Percentiles rank a stretch among this genome's conserved stretches.
phyloP scores from a whole-genome alignment of 208 protist genomes.

The Trypanosoma brucei region DNA sequence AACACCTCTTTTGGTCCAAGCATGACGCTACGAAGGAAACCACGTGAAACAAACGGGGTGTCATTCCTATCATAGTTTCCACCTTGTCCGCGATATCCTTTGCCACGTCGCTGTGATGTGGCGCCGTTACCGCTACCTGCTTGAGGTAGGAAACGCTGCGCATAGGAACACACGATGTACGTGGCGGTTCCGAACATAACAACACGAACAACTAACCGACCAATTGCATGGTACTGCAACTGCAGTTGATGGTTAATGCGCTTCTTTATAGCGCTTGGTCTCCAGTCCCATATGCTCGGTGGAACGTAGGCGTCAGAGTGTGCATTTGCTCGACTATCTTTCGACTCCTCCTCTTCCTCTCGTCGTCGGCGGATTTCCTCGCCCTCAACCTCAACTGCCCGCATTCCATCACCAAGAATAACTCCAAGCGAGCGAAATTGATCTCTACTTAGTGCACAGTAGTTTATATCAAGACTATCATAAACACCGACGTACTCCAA shows the following conservation, averaged over 20 bases:
- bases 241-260: slow-evolving; percentile 63
- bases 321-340: slow-evolving; percentile 18
- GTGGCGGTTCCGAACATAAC: slow-evolving; percentile 37
- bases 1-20: slow-evolving; percentile 79
- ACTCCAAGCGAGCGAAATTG: slow-evolving; percentile 77
- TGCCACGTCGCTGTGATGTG: slow-evolving; percentile 1
- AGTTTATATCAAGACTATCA: slow-evolving; percentile 41
- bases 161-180: slow-evolving; percentile 44
- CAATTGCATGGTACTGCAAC: slow-evolving; percentile 54
- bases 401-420: slow-evolving; percentile 67
- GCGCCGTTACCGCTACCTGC: neutral
- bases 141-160: neutral
- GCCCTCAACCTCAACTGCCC: slow-evolving; percentile 49
- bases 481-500: slow-evolving; percentile 28
- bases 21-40: slow-evolving; percentile 57
- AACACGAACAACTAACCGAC: slow-evolving; percentile 55
- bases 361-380: slow-evolving; percentile 34
- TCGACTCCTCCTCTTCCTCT: slow-evolving; percentile 26
- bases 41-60: slow-evolving; percentile 12
- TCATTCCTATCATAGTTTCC: slow-evolving; percentile 18
- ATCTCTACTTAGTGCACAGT: slow-evolving; percentile 65
- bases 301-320: slow-evolving; percentile 30
- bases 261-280: slow-evolving; percentile 47
- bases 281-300: slow-evolving; percentile 79
- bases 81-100: slow-evolving; percentile 3